Conservation (phyloP, 495 filamentous ascomycete genomes). For the Tuber indicum region DNA sequence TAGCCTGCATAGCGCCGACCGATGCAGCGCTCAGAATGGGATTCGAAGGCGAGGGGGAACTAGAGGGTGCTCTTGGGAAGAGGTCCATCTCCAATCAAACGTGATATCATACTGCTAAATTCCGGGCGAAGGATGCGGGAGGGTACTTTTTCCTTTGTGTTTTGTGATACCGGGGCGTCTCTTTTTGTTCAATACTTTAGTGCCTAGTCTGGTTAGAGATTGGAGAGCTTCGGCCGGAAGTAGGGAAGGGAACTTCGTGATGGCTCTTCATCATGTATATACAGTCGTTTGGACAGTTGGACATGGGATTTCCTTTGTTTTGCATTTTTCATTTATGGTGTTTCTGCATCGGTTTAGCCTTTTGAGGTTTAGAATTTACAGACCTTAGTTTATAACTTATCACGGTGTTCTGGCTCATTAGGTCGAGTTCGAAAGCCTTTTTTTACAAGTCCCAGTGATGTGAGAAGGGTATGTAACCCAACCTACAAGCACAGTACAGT, state of each 20-base stretch:
- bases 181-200: neutral
- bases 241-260: neutral
- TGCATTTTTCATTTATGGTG: neutral
- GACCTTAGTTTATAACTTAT: neutral
- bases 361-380: neutral
- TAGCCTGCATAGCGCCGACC: constrained; percentile 19
- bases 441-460: neutral
- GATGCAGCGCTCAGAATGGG: constrained; percentile 31
- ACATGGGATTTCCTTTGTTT: neutral
- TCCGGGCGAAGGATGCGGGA: constrained; percentile 25
- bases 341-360: neutral
- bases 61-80: constrained; percentile 6
- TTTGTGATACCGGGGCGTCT: neutral
- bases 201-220: neutral
- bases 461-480: neutral
- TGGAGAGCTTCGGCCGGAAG: neutral
- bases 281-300: neutral
- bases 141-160: neutral
- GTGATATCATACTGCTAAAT: constrained; percentile 7
- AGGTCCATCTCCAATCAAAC: neutral
- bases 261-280: neutral
- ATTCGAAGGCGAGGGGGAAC: constrained; percentile 13
- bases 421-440: neutral
- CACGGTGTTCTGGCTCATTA: neutral
- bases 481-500: no score